Conservation (phyloP, 805 yeast genomes). For the Zygosaccharomyces kombuchaensis region DNA sequence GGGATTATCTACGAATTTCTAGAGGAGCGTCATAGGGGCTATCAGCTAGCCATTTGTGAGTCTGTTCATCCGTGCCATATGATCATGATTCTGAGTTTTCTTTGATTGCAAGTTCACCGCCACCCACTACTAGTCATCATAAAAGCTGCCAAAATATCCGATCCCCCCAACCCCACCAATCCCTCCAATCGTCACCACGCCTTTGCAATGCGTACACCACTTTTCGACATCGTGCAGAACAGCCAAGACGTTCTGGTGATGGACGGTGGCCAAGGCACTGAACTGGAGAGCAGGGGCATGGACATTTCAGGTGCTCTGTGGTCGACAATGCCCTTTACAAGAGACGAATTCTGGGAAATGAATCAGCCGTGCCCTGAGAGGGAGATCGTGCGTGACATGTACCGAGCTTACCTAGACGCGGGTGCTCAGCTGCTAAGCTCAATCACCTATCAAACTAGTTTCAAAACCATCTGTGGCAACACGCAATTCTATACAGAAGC, state of each 20-base stretch:
- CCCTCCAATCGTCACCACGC: background rate
- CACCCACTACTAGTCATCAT: background rate
- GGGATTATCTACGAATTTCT: constrained; percentile 32
- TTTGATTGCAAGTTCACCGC: background rate
- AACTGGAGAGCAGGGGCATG: constrained; percentile 48
- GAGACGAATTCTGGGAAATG: constrained; percentile 22
- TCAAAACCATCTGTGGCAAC: constrained; percentile 37
- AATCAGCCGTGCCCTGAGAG: constrained; percentile 33
- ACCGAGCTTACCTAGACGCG: constrained; percentile 44
- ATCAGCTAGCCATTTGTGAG: background rate
- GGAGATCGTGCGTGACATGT: constrained; percentile 43
- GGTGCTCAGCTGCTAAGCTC: constrained; percentile 57
- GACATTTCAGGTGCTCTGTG: constrained; percentile 48
- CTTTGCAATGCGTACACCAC: constrained; percentile 10
- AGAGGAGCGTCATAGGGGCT: background rate
- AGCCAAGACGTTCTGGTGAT: constrained; percentile 26
- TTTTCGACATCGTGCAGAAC: constrained; percentile 10
- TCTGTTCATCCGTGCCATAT: background rate
- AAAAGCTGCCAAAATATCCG: background rate
- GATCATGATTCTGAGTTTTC: background rate
- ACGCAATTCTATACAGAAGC: constrained; percentile 17
- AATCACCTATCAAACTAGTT: constrained; percentile 58
- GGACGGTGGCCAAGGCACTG: constrained; percentile 69
- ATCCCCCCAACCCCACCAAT: background rate
- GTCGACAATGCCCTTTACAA: constrained; percentile 53